Conservation (phyloP, 164 flowering plant genomes). For the Kalanchoe fedtschenkoi region DNA sequence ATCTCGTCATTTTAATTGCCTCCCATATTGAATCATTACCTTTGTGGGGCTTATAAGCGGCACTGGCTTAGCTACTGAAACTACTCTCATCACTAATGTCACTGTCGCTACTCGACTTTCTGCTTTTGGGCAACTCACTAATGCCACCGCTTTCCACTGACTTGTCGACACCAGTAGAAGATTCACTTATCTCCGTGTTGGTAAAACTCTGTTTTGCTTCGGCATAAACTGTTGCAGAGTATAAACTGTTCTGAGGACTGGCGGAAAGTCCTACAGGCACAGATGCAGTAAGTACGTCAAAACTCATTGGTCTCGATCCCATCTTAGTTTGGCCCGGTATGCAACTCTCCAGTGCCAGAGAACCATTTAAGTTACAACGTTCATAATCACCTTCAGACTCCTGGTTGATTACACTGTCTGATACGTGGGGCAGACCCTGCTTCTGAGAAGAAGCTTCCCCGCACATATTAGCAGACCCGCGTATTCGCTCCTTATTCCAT, state of each 20-base stretch:
- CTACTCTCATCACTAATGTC: constrained; percentile 6
- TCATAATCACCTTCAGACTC: not conserved
- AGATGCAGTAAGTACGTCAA: not conserved
- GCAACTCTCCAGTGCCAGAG: not conserved
- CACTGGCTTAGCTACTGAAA: constrained; percentile 2
- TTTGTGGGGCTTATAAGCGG: constrained; percentile 6
- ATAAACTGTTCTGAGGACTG: constrained; percentile 16
- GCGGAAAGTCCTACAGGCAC: constrained; percentile 13
- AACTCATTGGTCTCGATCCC: not conserved
- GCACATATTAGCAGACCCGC: not conserved
- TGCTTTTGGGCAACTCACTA: constrained; percentile 3
- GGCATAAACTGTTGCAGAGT: constrained; percentile 2
- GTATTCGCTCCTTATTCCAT: not conserved
- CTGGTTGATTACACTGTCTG: not conserved
- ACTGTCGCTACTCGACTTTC: not conserved
- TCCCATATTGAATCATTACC: constrained; percentile 7
- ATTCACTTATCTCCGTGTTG: constrained; percentile 4
- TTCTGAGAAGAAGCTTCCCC: not conserved
- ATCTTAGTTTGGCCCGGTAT: not conserved
- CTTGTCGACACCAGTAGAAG: constrained; percentile 1
- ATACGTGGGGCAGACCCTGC: not conserved
- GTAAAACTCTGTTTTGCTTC: constrained; percentile 5
- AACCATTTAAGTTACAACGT: not conserved
- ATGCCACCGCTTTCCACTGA: not conserved
- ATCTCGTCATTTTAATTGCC: constrained; percentile 1